A percentile compares a stretch with the other conserved stretches of the same genome.
These are phyloP conservation scores for Leucosporidium creatinivorum DNA, from an alignment of 768 basidiomycete genomes.

Conservation along the genomic window DNA sequence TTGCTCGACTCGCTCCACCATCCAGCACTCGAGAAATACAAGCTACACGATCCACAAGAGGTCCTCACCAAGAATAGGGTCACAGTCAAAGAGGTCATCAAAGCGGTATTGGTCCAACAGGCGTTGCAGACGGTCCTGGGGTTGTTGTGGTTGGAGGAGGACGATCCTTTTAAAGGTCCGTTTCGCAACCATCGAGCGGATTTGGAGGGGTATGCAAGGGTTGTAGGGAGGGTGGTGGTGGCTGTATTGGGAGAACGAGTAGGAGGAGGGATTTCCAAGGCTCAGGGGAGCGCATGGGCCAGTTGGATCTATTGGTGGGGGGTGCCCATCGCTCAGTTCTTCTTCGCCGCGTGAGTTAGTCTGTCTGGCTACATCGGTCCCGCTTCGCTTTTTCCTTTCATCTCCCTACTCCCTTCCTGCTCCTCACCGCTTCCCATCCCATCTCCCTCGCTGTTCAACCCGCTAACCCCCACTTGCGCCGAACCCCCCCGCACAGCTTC, in stretches of 20 bases:
- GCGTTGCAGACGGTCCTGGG: constrained; percentile 72
- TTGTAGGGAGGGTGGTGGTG: constrained; percentile 44
- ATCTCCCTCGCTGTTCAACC: neutral
- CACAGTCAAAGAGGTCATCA: constrained; percentile 61
- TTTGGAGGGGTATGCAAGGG: constrained; percentile 14
- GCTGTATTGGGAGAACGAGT: constrained; percentile 47
- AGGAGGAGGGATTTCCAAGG: constrained; percentile 43
- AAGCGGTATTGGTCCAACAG: constrained; percentile 81
- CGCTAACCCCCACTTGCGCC: neutral
- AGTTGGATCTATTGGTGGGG: constrained; percentile 87
- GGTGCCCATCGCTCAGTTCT: constrained; percentile 63
- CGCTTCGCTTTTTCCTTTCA: too few species aligned
- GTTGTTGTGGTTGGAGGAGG: constrained; percentile 56
- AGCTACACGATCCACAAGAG: constrained; percentile 82
- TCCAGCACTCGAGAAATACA: constrained; percentile 66
- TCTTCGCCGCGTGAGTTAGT: constrained; percentile 72
- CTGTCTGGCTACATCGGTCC: too few species aligned
- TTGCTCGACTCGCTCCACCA: constrained; percentile 63
- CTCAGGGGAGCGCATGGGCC: constrained; percentile 46
- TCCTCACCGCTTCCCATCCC: neutral
- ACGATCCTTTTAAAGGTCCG: constrained; percentile 11
- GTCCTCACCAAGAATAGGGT: constrained; percentile 67
- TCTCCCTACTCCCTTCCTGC: neutral
- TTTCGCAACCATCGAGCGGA: constrained; percentile 19
- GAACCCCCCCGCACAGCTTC: constrained; percentile 53